Evolutionary conservation across 306 rosid genomes (phyloP), one percentile per base, ranked within the genome.

Genomic region (Mimosa bimucronata): DNA sequence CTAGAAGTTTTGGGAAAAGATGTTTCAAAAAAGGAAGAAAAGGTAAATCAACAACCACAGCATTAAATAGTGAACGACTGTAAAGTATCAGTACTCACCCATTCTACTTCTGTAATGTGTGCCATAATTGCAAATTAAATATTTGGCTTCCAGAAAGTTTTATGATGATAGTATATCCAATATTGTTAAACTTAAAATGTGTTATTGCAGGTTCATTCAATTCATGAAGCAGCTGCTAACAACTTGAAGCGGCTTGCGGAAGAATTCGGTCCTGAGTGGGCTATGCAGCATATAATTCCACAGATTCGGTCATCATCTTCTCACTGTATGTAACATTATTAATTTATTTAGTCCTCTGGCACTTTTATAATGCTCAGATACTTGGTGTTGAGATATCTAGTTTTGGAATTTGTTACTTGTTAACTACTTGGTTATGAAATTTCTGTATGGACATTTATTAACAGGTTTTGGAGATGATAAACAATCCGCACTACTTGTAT

Each of bases 201-300:
- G 66, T 77, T 48, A n/a, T 74, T 68, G 34, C 58, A 77, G 98
- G 98, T 95, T 76, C 91, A 92, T 90, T 90, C 98, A 26, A 95
- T 95, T 83, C 98, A 98, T 72, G 98, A 95, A 81, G 98, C 98
- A 72, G 98, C 98, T 85, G 97, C 98, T 76, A 92, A 91, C 85
- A 95, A 95, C 83, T 83, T 95, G 89, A 95, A 95, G 88, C 98
- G 98, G 40, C 98, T 95, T 66, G 98, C 98, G 26, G 98, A 95
- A 86, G 98, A 95, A 78, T 95, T 95, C 82, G 96, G 98, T 76
- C 97, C 98, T 42, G 98, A 91, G 65, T 95, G 98, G 98, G 97
- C 98, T 69, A 95, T 95, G 98, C 98, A 92, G 88, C 97, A 95
- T 77, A 95, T 95, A 80, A 70, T 95, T 75, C 98, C 96, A 26